Conservation (phyloP, 140 eudicot genomes). For the Oenanthe javanica region DNA sequence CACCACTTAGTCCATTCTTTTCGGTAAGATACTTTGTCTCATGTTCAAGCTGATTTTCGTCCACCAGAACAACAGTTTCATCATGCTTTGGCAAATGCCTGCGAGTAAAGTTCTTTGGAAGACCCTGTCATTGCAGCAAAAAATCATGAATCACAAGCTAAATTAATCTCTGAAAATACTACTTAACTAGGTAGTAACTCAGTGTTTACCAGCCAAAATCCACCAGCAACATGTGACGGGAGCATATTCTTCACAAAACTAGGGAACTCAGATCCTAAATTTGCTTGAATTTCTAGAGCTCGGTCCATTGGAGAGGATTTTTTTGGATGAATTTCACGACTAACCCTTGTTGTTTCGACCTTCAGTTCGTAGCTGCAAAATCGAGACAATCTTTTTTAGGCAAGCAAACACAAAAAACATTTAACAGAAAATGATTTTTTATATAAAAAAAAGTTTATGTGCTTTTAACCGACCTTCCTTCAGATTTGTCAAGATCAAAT, state of each 20-base stretch:
- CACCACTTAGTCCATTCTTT: constrained; percentile 64
- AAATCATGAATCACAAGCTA: background rate
- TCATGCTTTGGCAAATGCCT: constrained; percentile 51
- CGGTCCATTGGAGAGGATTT: constrained; percentile 29
- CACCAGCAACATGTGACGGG: constrained; percentile 60
- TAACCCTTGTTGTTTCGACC: constrained; percentile 2
- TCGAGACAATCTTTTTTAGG: background rate
- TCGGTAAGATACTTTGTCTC: constrained; percentile 38
- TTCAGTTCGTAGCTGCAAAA: constrained; percentile 21
- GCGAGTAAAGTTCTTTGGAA: constrained; percentile 44
- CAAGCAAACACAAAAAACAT: background rate
- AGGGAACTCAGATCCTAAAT: constrained; percentile 33
- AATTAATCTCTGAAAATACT: background rate
- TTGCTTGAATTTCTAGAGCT: constrained; percentile 59
- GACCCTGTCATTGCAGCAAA: constrained; percentile 28
- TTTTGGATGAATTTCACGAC: constrained; percentile 3
- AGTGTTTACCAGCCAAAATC: constrained; percentile 60
- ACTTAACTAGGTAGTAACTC: background rate
- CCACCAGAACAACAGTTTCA: constrained; percentile 46
- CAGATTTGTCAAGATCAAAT: constrained; percentile 13
- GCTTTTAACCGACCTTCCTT: constrained; percentile 29
- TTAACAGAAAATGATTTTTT: background rate
- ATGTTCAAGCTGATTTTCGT: constrained; percentile 37
- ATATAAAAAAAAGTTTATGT: background rate
- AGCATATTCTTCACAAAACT: constrained; percentile 64